Evolutionary conservation across 1,139 yeast genomes (phyloP).

Genomic region (Lodderomyces theae): DNA sequence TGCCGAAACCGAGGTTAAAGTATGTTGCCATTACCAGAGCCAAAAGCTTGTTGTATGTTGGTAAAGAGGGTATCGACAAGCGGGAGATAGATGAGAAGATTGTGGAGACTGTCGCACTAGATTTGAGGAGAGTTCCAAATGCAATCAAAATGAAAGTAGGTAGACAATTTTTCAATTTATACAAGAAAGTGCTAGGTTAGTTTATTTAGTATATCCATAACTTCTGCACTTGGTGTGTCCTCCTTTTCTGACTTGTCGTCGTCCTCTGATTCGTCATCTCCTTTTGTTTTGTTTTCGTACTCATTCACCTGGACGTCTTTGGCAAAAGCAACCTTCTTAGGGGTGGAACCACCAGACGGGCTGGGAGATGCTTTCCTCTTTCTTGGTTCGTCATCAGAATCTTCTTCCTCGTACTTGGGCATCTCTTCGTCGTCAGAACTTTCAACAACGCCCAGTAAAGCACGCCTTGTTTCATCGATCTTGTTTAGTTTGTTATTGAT

Average conservation of each 20-base stretch:
- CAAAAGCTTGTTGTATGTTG: constrained; percentile 44
- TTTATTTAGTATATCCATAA: constrained; percentile 36
- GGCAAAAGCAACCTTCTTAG: constrained; percentile 45
- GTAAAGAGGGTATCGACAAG: background rate
- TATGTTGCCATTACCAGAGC: constrained; percentile 73
- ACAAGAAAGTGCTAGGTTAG: constrained; percentile 19
- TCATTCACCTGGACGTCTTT: constrained; percentile 48
- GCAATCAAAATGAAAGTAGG: constrained; percentile 6
- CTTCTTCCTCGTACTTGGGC: constrained; percentile 20
- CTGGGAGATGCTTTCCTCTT: constrained; percentile 21
- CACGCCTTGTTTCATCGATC: constrained; percentile 41
- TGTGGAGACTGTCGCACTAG: constrained; percentile 7
- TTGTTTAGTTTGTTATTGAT: constrained; percentile 39
- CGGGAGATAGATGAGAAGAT: constrained; percentile 2
- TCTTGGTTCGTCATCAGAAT: constrained; percentile 23
- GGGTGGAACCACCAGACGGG: constrained; percentile 29
- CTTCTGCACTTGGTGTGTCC: constrained; percentile 12
- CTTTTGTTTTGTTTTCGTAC: constrained; percentile 36
- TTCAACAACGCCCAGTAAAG: constrained; percentile 43
- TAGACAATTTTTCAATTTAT: constrained; percentile 5
- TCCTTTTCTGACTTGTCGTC: constrained; percentile 30
- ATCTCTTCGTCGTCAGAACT: constrained; percentile 15
- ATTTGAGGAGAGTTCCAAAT: constrained; percentile 11
- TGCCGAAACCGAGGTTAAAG: constrained; percentile 30
- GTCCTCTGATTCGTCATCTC: constrained; percentile 7